Conservation (phyloP, 768 basidiomycete genomes). For the Naganishia onofrii region DNA sequence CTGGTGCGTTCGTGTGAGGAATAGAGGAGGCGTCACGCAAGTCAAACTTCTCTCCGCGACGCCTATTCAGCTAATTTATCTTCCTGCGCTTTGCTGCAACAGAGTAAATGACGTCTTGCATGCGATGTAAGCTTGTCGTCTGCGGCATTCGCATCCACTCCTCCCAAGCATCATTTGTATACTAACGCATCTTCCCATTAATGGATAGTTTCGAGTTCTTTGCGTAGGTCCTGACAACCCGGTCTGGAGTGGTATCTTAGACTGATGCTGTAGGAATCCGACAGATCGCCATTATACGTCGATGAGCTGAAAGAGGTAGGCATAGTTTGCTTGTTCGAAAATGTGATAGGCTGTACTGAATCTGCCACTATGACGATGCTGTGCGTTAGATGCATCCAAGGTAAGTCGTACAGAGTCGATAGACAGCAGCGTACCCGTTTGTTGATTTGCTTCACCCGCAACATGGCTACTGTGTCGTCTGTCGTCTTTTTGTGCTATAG, state of each 20-base stretch:
- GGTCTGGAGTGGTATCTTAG: neutral
- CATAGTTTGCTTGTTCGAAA: neutral
- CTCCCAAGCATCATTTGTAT: neutral
- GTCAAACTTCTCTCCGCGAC: neutral
- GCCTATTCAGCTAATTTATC: neutral
- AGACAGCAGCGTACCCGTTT: neutral
- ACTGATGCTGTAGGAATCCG: neutral
- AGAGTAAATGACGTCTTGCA: conserved; percentile 37
- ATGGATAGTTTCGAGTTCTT: conserved; percentile 33
- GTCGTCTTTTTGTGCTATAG: neutral
- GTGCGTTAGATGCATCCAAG: conserved; percentile 2
- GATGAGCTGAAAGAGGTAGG: conserved; percentile 36
- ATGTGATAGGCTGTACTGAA: neutral
- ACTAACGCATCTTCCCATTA: neutral
- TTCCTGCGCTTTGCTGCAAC: neutral
- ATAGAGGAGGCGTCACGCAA: conserved; percentile 36
- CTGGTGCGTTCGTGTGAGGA: conserved; percentile 34
- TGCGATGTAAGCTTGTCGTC: conserved; percentile 28
- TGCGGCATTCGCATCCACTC: neutral
- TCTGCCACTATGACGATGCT: neutral
- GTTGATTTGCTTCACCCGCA: neutral
- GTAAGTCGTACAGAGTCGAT: neutral
- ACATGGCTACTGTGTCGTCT: no score
- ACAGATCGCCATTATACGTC: conserved; percentile 32
- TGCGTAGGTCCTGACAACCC: conserved; percentile 19